Base-by-base conservation (phyloP, 768 basidiomycete species). In the Russula lepida region DNA sequence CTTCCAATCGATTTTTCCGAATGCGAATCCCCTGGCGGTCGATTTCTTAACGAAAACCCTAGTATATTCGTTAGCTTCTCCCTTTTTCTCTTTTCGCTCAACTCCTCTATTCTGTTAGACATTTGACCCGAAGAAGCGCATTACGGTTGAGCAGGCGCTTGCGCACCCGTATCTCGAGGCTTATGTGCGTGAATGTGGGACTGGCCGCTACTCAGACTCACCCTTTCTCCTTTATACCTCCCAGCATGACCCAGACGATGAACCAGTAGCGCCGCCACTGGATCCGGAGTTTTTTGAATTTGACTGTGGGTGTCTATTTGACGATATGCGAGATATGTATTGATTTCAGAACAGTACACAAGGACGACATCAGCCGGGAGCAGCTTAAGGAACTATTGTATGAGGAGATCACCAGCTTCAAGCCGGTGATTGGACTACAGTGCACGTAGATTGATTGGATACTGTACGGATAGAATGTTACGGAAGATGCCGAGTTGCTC, bases 251-350 rank as follows among this genome's bases (percentile, higher is more conserved):
- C 92, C 95, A 2, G 92, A 95, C 53, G 97, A 99, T 69, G 97
- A 99, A 74, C 97, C 97, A 0, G 83, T 87, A 25, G 95, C 95
- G 0, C 89, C 93, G 5, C 95, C 95, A n/a, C 84, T 99, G 51
- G 90, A 92, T 66, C 88, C 93, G 4, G 87, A 89, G 66, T 99
- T 98, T 79, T 99, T 99, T 73, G 93, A 95, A 70, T 98, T 98
- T 71, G 97, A 99, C 73, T 75, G 89, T 91, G 66, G 75, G 88
- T 81, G 4, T 56, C 59, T 8, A 3, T 49, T 41, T 37, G 9
- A 17, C 15, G 19, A 6, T 47, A 15, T 30, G 23, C 60, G 9
- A 7, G 65, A 41, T 48, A 8, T 5, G 5, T 2, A 39, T 25
- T 43, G 25, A 54, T 48, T 6, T 56, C 27, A 25, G 43, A 48